Base-by-base conservation (phyloP, 306 rosid species). In the Datisca glomerata region DNA sequence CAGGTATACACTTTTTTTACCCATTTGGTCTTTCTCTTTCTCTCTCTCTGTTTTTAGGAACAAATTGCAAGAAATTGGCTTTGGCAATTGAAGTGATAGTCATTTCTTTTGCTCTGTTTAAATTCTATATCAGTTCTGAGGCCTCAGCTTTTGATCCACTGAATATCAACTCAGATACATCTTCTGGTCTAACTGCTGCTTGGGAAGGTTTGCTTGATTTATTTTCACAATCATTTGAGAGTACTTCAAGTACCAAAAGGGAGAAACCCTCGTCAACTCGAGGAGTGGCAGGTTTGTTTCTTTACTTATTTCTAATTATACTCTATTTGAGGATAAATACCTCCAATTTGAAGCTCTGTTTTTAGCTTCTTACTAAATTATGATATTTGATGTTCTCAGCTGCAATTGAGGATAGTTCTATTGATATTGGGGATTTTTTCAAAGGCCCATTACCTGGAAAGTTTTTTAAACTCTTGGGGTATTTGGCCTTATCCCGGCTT, bases 341-440 rank as follows among this genome's bases (percentile, higher is more conserved):
- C 32, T 20, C 51, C 21, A 55, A 29, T 25, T 45, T 55, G 27
- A 51, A 39, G 24, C 34, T 61, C 15, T 38, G 28, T 9, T 48
- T 56, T 36, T 24, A 44, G 55, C 43, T 54, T 45, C 23, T n/a
- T n/a, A n/a, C n/a, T n/a, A 35, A 49, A 63, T 63, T 59, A 46
- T 53, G 45, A 22, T 53, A 15, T 39, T 49, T 61, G 57, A 55
- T 45, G 21, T 62, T 73, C 60, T 56, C 93, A 87, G 93, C 97
- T 69, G 81, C 94, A 27, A 87, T 83, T 13, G 94, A 87, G 66
- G 83, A 87, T 59, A 74, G 94, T 67, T 82, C 93, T 51, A 83
- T 82, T 52, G 97, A 87, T 64, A 71, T 87, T 50, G 94, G 97
- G 8, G 97, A 87, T 60, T 87, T 87, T 73, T 87, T 87, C 60